Evolutionary conservation across 2,329 filamentous ascomycete genomes (phyloP).

Genomic region (Aspergillus sp.): DNA sequence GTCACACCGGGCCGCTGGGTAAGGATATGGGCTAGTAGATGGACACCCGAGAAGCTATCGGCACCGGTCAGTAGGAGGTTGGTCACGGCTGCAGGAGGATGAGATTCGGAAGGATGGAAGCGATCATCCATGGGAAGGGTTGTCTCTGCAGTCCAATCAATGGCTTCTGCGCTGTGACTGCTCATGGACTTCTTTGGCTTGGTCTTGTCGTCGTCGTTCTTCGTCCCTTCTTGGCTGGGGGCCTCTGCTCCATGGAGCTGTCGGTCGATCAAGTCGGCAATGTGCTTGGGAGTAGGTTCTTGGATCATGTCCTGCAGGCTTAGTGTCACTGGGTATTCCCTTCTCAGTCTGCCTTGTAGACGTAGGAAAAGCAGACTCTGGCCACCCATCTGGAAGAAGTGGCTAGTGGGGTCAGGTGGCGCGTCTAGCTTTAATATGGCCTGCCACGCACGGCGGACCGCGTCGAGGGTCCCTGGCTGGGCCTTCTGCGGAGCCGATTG

Average conservation of each 20-base stretch:
- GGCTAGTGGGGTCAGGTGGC: not conserved
- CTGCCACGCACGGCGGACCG: not conserved
- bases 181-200: not conserved
- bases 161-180: not conserved
- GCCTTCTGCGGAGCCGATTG: not conserved
- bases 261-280: not conserved
- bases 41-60: constrained; percentile 1
- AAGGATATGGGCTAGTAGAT: not conserved
- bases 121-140: not conserved
- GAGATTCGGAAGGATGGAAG: not conserved
- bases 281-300: not conserved
- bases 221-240: not conserved
- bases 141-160: constrained; percentile 1
- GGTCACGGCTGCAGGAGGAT: not conserved
- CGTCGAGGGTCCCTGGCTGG: not conserved
- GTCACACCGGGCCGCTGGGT: not conserved
- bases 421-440: constrained; percentile 1
- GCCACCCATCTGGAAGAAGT: constrained; percentile 3
- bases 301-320: constrained; percentile 1
- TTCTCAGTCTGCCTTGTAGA: not conserved
- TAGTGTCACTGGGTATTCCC: not conserved
- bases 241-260: not conserved
- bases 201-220: not conserved
- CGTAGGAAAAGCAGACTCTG: constrained; percentile 3
- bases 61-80: not conserved